Conservation (phyloP, 1,284 basidiomycete genomes). For the Ganoderma sp. region DNA sequence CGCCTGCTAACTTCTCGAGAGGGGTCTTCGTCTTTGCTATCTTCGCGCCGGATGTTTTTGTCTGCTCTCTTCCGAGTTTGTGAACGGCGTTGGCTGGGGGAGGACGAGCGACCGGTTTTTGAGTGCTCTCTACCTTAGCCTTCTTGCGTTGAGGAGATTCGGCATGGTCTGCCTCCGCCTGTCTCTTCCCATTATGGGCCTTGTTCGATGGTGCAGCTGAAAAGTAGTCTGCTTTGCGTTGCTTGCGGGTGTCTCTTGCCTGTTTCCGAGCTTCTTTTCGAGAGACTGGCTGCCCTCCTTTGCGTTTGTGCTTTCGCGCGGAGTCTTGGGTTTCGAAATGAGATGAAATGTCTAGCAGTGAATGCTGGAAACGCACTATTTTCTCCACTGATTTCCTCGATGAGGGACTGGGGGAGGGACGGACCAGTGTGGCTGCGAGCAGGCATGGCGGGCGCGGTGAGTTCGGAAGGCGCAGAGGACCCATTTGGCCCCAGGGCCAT, state of each 20-base stretch:
- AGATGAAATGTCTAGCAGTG: not conserved
- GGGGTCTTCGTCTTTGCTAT: conserved; percentile 21
- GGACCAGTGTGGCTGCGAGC: conserved; percentile 32
- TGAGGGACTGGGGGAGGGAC: conserved; percentile 40
- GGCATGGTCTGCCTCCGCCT: conserved; percentile 47
- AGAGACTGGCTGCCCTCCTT: conserved; percentile 41
- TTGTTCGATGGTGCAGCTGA: conserved; percentile 40
- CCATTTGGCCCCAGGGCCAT: not conserved
- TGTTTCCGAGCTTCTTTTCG: conserved; percentile 73
- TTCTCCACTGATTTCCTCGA: conserved; percentile 39
- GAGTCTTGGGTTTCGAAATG: conserved; percentile 13
- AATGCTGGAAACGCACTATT: conserved; percentile 17
- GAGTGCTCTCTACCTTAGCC: conserved; percentile 36
- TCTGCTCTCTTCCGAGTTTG: not conserved
- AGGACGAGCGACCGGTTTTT: conserved; percentile 9
- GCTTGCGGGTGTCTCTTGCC: conserved; percentile 61
- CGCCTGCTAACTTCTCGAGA: conserved; percentile 42
- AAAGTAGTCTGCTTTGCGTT: conserved; percentile 64
- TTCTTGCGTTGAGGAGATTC: conserved; percentile 56
- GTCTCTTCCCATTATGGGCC: conserved; percentile 31
- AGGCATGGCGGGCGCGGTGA: conserved; percentile 30
- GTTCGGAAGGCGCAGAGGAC: conserved; percentile 13
- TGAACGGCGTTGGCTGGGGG: not conserved
- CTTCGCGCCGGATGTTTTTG: not conserved
- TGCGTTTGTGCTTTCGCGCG: conserved; percentile 30